A percentile compares a stretch with the other conserved stretches of the same genome.
Evolutionary conservation across 2,329 filamentous ascomycete genomes (phyloP).

Genomic region (Monosporascus cannonballus): DNA sequence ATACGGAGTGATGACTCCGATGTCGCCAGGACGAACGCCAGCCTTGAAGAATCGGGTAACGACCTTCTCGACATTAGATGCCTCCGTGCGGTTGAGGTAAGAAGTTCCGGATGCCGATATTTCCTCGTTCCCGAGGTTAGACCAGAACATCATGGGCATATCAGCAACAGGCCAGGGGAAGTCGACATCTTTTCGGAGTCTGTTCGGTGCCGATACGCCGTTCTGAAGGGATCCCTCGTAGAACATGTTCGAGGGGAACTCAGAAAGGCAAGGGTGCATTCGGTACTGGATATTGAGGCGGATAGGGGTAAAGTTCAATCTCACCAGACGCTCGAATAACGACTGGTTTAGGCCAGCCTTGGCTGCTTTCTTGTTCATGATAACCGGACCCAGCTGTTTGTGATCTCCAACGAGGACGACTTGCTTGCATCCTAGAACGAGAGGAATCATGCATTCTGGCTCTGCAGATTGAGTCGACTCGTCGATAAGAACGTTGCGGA

Average conservation of each 20-base stretch:
- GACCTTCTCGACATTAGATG: conserved; percentile 96
- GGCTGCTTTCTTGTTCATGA: conserved; percentile 99
- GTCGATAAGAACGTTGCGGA: conserved; percentile 95
- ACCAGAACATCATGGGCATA: conserved; percentile 99
- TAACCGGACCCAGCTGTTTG: conserved; percentile 94
- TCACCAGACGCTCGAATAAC: conserved; percentile 93
- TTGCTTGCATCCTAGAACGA: conserved; percentile 96
- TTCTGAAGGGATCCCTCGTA: conserved; percentile 97
- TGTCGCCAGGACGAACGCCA: conserved; percentile 85
- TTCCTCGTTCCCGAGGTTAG: conserved; percentile 93
- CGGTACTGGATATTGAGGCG: conserved; percentile 96
- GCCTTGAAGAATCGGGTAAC: conserved; percentile 99
- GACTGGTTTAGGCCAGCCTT: conserved; percentile 97
- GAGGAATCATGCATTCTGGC: conserved; percentile 96
- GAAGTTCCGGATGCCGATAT: conserved; percentile 97
- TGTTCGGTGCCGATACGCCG: conserved; percentile 83
- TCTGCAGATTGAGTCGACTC: conserved; percentile 98
- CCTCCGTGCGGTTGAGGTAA: conserved; percentile 95
- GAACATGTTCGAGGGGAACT: conserved; percentile 99
- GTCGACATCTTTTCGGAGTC: conserved; percentile 87
- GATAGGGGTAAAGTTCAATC: conserved; percentile 84
- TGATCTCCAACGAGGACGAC: conserved; percentile 98
- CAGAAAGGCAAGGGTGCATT: conserved; percentile 96
- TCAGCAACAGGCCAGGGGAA: conserved; percentile 96
- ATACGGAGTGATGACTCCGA: conserved; percentile 97